Percentiles rank a stretch among this genome's conserved stretches.
These are phyloP conservation scores for Leccinum subgranulosum DNA, from an alignment of 768 basidiomycete species.

Conservation along the genomic window DNA sequence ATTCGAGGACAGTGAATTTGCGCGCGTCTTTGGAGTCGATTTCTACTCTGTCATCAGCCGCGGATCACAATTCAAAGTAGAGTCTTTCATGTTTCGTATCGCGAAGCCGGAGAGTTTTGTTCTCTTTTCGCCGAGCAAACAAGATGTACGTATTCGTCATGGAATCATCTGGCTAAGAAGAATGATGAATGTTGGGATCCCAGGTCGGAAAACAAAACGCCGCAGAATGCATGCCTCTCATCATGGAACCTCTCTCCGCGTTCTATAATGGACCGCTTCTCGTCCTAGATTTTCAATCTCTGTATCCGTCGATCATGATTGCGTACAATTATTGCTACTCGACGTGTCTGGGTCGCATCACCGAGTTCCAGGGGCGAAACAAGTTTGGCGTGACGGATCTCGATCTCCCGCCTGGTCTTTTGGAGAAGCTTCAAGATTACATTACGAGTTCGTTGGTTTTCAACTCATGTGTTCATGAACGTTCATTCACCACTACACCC, in stretches of 20 bases:
- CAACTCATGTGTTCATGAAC: background rate
- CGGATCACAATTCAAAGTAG: slow-evolving; percentile 98
- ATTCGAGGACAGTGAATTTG: slow-evolving; percentile 74
- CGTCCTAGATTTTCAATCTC: slow-evolving; percentile 93
- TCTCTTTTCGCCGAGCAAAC: slow-evolving; percentile 83
- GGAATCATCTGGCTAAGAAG: background rate
- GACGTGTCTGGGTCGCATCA: slow-evolving; percentile 87
- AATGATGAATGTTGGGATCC: background rate
- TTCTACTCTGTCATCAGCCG: slow-evolving; percentile 93
- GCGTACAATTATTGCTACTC: slow-evolving; percentile 98
- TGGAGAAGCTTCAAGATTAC: slow-evolving; percentile 70
- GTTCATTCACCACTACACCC: background rate
- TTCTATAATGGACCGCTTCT: slow-evolving; percentile 92
- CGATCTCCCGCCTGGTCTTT: slow-evolving; percentile 59
- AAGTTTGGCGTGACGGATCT: slow-evolving; percentile 86
- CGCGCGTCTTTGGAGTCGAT: slow-evolving; percentile 95
- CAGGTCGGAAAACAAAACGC: slow-evolving; percentile 96
- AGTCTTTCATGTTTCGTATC: slow-evolving; percentile 97
- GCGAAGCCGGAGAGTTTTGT: slow-evolving; percentile 94
- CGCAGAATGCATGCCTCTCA: slow-evolving; percentile 91
- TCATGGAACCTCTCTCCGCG: slow-evolving; percentile 91
- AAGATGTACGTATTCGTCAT: slow-evolving; percentile 53
- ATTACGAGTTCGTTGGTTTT: slow-evolving; percentile 57
- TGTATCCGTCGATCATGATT: slow-evolving; percentile 98
- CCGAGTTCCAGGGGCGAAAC: slow-evolving; percentile 81